Evolutionary conservation across 2,329 filamentous ascomycete genomes (phyloP).

Genomic region (Colletotrichum lini): DNA sequence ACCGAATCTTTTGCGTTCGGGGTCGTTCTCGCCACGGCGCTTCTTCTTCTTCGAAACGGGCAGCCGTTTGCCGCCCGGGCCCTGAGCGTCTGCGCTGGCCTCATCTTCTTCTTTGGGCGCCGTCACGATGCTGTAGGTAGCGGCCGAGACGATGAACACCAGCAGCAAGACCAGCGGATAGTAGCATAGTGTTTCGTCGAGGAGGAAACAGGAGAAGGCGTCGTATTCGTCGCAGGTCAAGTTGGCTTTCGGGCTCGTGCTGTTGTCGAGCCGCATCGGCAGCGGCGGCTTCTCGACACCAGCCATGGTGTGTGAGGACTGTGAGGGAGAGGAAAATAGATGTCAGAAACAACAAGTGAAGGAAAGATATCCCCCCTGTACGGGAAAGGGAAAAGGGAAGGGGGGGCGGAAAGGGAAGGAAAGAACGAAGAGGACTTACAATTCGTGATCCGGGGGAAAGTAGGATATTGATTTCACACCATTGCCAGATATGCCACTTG

Average conservation of each 20-base stretch:
- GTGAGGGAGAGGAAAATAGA: conserved; percentile 27
- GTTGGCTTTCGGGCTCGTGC: conserved; percentile 16
- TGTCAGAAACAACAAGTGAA: conserved; percentile 40
- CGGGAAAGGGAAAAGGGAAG: conserved; percentile 26
- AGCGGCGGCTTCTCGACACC: conserved; percentile 49
- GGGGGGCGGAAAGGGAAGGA: conserved; percentile 15
- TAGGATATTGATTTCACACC: conserved; percentile 36
- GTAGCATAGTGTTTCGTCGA: conserved; percentile 63
- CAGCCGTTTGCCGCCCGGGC: conserved; percentile 91
- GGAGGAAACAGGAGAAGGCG: conserved; percentile 49
- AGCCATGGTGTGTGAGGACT: conserved; percentile 51
- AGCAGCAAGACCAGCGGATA: conserved; percentile 68
- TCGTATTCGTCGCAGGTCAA: conserved; percentile 35
- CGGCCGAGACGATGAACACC: conserved; percentile 65
- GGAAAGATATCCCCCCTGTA: conserved; percentile 31
- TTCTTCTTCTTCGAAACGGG: conserved; percentile 75
- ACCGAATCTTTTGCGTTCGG: conserved; percentile 54
- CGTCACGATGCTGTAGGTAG: conserved; percentile 67
- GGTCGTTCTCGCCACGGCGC: conserved; percentile 51
- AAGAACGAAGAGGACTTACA: conserved; percentile 29
- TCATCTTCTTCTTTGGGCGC: conserved; percentile 63
- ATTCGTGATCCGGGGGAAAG: conserved; percentile 35
- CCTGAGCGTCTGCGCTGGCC: conserved; percentile 68
- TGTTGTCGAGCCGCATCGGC: conserved; percentile 28
- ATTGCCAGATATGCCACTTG: conserved; percentile 38